phyloP scores from a whole-genome alignment of 169 alveolate species.

The Theileria orientalis region DNA sequence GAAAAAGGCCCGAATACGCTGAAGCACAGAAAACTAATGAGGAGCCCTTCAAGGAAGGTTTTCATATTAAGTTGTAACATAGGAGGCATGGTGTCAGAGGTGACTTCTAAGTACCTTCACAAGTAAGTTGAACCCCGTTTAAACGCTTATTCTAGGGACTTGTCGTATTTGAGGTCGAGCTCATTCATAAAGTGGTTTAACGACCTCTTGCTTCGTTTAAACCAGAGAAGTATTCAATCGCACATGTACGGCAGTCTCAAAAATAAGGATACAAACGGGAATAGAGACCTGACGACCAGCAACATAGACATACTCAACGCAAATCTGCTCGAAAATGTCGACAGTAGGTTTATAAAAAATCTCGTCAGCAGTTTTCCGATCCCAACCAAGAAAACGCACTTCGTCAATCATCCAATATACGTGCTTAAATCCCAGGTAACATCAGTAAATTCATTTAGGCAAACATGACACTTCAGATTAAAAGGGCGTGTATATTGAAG shows the following conservation, averaged over 20 bases:
- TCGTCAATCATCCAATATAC: slow-evolving; percentile 49
- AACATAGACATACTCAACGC: slow-evolving; percentile 3
- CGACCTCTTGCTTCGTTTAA: not conserved
- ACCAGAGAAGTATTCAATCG: slow-evolving; percentile 7
- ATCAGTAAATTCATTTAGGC: too few species aligned
- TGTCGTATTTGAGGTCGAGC: slow-evolving; percentile 15
- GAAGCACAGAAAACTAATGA: too few species aligned
- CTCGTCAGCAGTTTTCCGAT: slow-evolving; percentile 33
- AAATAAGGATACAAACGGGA: not conserved
- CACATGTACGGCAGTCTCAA: not conserved
- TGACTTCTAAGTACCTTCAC: slow-evolving; percentile 49
- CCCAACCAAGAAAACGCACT: slow-evolving; percentile 24
- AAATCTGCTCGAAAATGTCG: slow-evolving; percentile 42
- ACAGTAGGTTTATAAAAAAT: slow-evolving; percentile 27
- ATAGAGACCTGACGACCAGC: not conserved
- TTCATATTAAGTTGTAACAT: slow-evolving; percentile 49
- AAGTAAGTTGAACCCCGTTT: slow-evolving; percentile 1
- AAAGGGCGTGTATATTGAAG: slow-evolving; percentile 3
- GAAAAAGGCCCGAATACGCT: too few species aligned
- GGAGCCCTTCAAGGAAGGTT: slow-evolving; percentile 2
- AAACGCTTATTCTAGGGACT: not conserved
- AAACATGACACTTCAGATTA: slow-evolving; percentile 6
- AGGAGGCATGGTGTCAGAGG: slow-evolving; percentile 39
- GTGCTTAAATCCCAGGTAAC: slow-evolving; percentile 59
- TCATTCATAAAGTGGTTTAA: slow-evolving; percentile 21